Evolutionary conservation across 805 yeast species (phyloP).

Genomic region (Wickerhamiella parazyma): DNA sequence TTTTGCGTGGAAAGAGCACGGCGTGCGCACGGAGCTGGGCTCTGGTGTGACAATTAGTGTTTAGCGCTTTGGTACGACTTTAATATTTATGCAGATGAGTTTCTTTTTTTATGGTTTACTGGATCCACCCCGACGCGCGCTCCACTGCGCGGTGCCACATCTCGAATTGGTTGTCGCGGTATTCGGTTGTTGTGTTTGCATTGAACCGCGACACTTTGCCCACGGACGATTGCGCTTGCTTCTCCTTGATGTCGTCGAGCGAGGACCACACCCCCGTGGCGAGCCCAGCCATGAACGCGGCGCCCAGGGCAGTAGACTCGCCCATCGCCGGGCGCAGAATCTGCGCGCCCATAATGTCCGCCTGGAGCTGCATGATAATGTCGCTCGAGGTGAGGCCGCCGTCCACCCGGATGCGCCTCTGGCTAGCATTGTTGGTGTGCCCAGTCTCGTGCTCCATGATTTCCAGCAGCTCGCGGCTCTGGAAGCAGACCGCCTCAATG

Average conservation of each 20-base stretch:
- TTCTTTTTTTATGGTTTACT: constrained; percentile 3
- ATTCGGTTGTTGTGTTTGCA: constrained; percentile 37
- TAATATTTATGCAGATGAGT: background rate
- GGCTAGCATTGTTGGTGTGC: constrained; percentile 20
- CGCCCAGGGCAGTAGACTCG: constrained; percentile 92
- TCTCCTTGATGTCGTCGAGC: constrained; percentile 46
- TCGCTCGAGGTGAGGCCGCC: constrained; percentile 92
- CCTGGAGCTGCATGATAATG: constrained; percentile 87
- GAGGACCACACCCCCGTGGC: constrained; percentile 60
- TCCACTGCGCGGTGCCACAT: constrained; percentile 79
- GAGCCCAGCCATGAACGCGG: constrained; percentile 90
- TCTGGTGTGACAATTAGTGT: background rate
- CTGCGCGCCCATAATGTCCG: constrained; percentile 78
- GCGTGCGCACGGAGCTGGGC: background rate
- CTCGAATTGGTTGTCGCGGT: constrained; percentile 50
- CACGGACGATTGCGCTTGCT: constrained; percentile 15
- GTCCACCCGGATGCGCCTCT: constrained; percentile 43
- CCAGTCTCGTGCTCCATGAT: constrained; percentile 85
- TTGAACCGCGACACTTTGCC: constrained; percentile 18
- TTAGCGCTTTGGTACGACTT: background rate
- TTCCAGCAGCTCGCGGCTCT: constrained; percentile 75
- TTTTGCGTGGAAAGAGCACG: constrained; percentile 6
- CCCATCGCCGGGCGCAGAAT: constrained; percentile 69
- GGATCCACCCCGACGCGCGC: constrained; percentile 71
- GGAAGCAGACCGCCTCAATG: constrained; percentile 88